Conservation (phyloP, 441 rosid species). For the Viola pubescens region DNA sequence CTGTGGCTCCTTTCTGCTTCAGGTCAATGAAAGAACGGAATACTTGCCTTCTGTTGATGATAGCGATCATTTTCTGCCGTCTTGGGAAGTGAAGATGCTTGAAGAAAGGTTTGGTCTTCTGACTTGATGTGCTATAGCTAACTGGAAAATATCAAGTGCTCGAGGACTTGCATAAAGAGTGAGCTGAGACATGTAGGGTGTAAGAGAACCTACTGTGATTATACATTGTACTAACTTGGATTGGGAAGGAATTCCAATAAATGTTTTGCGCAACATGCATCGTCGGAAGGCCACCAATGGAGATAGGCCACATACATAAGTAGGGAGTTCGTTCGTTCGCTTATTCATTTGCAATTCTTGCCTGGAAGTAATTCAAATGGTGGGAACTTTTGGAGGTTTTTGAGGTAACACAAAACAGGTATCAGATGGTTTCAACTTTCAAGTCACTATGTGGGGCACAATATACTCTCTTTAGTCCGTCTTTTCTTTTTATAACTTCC, state of each 20-base stretch:
- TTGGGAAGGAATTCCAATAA: slow-evolving; percentile 5
- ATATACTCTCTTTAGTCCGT: too few relatives aligned
- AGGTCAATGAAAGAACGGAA: slow-evolving; percentile 5
- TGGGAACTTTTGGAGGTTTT: neutral
- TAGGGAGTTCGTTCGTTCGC: slow-evolving; percentile 8
- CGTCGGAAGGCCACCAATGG: slow-evolving; percentile 2
- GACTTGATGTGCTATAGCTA: slow-evolving; percentile 10
- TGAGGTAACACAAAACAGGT: neutral
- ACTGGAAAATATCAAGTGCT: slow-evolving; percentile 13
- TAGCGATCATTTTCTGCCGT: slow-evolving; percentile 13
- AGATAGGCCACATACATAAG: neutral
- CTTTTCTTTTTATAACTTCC: too few relatives aligned
- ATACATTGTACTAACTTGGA: slow-evolving; percentile 14
- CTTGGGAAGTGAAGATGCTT: slow-evolving; percentile 13
- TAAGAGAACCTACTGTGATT: slow-evolving; percentile 1
- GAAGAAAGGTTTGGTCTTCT: slow-evolving; percentile 1
- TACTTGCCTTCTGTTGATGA: slow-evolving; percentile 15
- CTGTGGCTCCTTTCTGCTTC: slow-evolving; percentile 7
- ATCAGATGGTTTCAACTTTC: too few relatives aligned
- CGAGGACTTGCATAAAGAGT: neutral
- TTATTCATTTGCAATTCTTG: slow-evolving; percentile 4
- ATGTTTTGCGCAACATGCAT: slow-evolving; percentile 8
- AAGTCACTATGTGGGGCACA: too few relatives aligned
- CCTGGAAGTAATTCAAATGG: slow-evolving; percentile 15
- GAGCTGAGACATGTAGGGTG: slow-evolving; percentile 3